phyloP scores from a whole-genome alignment of 129 eudicot species.

The Scalesia atractyloides region DNA sequence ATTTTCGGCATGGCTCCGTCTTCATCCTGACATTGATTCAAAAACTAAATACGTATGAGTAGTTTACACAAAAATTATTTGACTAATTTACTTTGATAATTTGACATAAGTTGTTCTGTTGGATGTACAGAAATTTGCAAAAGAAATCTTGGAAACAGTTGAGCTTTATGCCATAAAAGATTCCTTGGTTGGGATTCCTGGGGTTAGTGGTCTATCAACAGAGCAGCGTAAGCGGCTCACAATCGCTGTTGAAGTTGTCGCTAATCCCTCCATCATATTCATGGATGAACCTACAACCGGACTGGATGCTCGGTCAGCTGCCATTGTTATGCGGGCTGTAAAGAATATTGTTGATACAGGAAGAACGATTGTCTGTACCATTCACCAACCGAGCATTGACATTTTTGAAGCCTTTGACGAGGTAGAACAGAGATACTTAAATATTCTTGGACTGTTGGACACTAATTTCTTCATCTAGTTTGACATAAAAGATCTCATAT shows the following conservation, averaged over 20 bases:
- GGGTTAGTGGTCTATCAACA: conserved; percentile 38
- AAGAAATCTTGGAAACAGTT: conserved; percentile 23
- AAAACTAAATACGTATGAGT: neutral
- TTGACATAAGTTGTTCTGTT: neutral
- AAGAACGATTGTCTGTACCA: conserved; percentile 41
- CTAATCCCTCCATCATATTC: conserved; percentile 45
- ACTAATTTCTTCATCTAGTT: neutral
- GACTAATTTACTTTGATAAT: neutral
- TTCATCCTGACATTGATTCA: too few relatives aligned
- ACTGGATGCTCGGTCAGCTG: conserved; percentile 43
- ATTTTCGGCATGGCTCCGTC: too few relatives aligned
- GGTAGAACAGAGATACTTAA: conserved; percentile 12
- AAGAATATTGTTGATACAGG: conserved; percentile 40
- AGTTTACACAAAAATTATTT: neutral
- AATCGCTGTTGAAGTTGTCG: conserved; percentile 42
- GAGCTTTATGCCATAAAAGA: conserved; percentile 24
- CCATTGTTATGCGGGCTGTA: conserved; percentile 42
- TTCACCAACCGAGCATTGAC: conserved; percentile 45
- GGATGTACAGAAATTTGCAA: conserved; percentile 17
- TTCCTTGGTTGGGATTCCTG: conserved; percentile 36
- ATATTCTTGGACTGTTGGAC: neutral
- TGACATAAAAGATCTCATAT: neutral
- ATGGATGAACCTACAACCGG: conserved; percentile 49
- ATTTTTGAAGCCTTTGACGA: conserved; percentile 47
- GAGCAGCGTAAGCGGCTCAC: conserved; percentile 45